Conservation (phyloP, 1,284 basidiomycete genomes). For the Ceratobasidium sp. region DNA sequence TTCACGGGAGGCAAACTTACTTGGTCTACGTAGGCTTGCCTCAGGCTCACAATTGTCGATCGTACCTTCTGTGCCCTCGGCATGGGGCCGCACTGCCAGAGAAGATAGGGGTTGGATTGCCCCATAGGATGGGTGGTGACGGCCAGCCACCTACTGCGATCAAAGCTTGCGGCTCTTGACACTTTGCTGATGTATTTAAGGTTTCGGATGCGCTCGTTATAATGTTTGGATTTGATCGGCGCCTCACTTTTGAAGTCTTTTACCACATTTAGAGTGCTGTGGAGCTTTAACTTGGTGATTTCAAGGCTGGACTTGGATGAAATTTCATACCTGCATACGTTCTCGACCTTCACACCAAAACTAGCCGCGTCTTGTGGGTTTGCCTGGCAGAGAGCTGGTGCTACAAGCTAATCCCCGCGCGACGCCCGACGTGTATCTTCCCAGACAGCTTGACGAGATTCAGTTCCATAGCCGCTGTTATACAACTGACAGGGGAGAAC, state of each 20-base stretch:
- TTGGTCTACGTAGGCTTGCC: conserved; percentile 57
- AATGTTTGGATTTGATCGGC: conserved; percentile 65
- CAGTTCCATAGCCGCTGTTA: no score
- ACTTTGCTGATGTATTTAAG: conserved; percentile 71
- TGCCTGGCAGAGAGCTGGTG: no score
- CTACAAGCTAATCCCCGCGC: no score
- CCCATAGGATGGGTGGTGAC: no score
- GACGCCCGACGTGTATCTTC: no score
- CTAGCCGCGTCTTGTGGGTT: no score
- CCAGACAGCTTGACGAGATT: no score
- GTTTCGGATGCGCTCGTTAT: conserved; percentile 67
- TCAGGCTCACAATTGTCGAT: conserved; percentile 60
- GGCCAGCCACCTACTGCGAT: conserved; percentile 63
- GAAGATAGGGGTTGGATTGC: background rate
- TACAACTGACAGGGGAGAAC: no score
- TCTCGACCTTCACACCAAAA: conserved; percentile 61
- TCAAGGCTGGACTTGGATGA: conserved; percentile 59
- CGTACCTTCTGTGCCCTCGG: conserved; percentile 54
- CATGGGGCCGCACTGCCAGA: conserved; percentile 60
- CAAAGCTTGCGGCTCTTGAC: conserved; percentile 66
- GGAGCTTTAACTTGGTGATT: conserved; percentile 66
- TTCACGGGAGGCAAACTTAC: background rate
- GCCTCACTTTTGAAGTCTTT: conserved; percentile 56
- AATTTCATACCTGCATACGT: conserved; percentile 65
- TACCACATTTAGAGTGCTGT: conserved; percentile 55